A percentile compares a stretch with the other conserved stretches of the same genome.
These are phyloP conservation scores for Fonsecaea pedrosoi DNA, from an alignment of 2,329 filamentous ascomycete genomes.

Conservation along the genomic window DNA sequence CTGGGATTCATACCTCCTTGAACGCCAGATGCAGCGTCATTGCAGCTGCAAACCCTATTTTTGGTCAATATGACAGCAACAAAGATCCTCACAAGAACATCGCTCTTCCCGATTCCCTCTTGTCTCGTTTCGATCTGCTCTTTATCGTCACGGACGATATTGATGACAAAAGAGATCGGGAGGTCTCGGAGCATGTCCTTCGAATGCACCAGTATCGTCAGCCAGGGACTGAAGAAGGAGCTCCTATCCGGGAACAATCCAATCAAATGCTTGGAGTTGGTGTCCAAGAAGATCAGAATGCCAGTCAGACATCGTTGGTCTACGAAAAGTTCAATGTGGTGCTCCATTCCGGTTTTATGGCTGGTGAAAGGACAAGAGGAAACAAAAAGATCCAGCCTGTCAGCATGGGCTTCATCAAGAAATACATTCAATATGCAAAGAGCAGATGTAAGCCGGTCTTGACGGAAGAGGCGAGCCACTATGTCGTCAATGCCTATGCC, in stretches of 20 bases:
- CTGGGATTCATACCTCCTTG: conserved; percentile 94
- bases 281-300: conserved; percentile 74
- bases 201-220: conserved; percentile 97
- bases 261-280: conserved; percentile 87
- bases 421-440: conserved; percentile 99
- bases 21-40: conserved; percentile 97
- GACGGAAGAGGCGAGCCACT: conserved; percentile 88
- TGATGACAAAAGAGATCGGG: conserved; percentile 87
- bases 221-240: conserved; percentile 90
- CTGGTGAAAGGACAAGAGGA: conserved; percentile 56
- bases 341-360: conserved; percentile 88
- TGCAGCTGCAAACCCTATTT: conserved; percentile 95
- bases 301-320: conserved; percentile 81
- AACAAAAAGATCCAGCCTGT: conserved; percentile 72
- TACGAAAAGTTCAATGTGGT: conserved; percentile 97
- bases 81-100: conserved; percentile 99
- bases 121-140: conserved; percentile 97
- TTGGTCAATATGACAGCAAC: conserved; percentile 97
- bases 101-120: conserved; percentile 89
- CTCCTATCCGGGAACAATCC: conserved; percentile 86
- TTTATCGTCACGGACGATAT: conserved; percentile 99
- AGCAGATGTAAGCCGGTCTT: conserved; percentile 85
- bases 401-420: conserved; percentile 98
- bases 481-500: conserved; percentile 90
- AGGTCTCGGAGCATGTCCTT: conserved; percentile 93